A percentile compares a stretch with the other conserved stretches of the same genome.
Conservation (phyloP, 1,284 basidiomycete genomes). For the Ceratorhiza oryzae-sativae region DNA sequence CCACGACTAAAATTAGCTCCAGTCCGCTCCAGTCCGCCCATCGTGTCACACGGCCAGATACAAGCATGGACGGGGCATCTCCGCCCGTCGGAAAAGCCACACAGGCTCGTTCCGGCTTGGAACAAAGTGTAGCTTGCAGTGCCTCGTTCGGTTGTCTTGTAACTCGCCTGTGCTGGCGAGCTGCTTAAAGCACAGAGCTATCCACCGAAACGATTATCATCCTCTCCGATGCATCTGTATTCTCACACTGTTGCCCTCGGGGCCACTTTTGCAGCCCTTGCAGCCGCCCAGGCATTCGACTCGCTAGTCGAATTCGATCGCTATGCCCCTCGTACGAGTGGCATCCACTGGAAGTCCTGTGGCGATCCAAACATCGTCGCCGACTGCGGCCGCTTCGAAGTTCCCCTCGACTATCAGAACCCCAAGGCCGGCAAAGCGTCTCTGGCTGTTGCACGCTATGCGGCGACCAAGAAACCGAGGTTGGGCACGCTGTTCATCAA, state of each 20-base stretch:
- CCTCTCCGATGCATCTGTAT: neutral
- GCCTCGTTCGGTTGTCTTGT: no score
- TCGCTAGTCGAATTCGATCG: neutral
- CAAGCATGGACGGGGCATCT: no score
- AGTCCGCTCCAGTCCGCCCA: no score
- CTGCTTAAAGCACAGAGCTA: no score
- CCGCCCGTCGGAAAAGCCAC: no score
- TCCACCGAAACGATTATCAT: no score
- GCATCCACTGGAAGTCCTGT: neutral
- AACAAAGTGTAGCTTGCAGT: no score
- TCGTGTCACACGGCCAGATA: no score
- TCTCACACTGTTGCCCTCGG: neutral
- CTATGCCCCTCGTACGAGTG: neutral
- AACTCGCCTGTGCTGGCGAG: no score
- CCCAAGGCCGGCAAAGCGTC: constrained; percentile 30
- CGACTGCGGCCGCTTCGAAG: constrained; percentile 36
- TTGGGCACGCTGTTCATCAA: constrained; percentile 36
- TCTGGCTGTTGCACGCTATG: constrained; percentile 17
- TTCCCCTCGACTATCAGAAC: neutral
- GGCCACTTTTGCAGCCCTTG: neutral
- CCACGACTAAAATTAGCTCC: no score
- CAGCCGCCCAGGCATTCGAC: neutral
- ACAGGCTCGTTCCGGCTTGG: no score
- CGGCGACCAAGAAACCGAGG: constrained; percentile 1
- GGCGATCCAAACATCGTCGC: neutral